phyloP scores from a whole-genome alignment of 805 yeast species.

The Candida easanensis region DNA sequence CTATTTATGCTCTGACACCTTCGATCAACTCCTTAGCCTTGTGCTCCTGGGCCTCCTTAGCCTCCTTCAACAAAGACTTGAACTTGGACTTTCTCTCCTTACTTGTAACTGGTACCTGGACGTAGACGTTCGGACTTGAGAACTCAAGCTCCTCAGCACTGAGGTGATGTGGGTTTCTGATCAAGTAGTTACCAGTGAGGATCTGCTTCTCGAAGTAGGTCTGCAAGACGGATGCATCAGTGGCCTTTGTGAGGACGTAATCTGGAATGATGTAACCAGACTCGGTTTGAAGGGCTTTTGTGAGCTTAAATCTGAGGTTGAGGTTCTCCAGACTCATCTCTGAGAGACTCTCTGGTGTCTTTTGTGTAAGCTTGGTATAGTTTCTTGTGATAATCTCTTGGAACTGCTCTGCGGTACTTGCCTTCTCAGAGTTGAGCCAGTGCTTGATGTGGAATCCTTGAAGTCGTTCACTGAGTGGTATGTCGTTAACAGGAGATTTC shows the following conservation, averaged over 20 bases:
- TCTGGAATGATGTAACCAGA: conserved; percentile 40
- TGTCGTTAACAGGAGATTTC: conserved; percentile 9
- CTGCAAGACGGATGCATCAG: conserved; percentile 29
- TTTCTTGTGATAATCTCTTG: conserved; percentile 22
- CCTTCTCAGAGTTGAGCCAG: conserved; percentile 33
- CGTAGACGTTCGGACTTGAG: conserved; percentile 23
- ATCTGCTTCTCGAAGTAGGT: conserved; percentile 28
- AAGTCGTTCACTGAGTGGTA: conserved; percentile 17
- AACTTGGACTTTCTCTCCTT: conserved; percentile 24
- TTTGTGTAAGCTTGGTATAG: conserved; percentile 16
- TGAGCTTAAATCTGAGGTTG: conserved; percentile 33
- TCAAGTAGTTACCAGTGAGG: conserved; percentile 28
- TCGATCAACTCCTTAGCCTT: conserved; percentile 23
- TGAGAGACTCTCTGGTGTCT: conserved; percentile 7
- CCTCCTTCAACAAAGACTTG: conserved; percentile 23
- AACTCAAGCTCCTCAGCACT: conserved; percentile 18
- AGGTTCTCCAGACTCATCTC: conserved; percentile 28
- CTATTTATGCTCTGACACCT: conserved; percentile 18
- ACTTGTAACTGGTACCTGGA: conserved; percentile 22
- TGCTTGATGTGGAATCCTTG: conserved; percentile 30
- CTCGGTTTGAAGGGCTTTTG: conserved; percentile 32
- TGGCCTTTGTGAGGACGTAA: conserved; percentile 31
- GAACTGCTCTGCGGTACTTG: conserved; percentile 26
- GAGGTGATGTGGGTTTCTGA: conserved; percentile 15
- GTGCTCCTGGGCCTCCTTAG: conserved; percentile 22